phyloP scores from a whole-genome alignment of 352 stramenopile species.

The Globisporangium polare region DNA sequence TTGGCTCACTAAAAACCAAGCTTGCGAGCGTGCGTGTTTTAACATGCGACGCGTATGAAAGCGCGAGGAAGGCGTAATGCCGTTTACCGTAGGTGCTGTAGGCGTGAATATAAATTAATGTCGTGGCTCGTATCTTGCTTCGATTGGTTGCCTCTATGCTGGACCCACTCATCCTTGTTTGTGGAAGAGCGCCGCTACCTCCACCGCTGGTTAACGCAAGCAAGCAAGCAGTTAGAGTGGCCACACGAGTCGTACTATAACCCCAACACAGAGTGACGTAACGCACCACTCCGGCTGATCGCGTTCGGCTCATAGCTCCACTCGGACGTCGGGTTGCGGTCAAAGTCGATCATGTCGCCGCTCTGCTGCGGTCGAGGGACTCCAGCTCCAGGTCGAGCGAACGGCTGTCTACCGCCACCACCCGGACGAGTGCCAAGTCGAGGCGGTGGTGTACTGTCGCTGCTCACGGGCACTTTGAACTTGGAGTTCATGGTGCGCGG shows the following conservation, averaged over 20 bases:
- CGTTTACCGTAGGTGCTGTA: not conserved
- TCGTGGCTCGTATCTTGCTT: not conserved
- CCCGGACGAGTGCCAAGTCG: conserved; percentile 9
- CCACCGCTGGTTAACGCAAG: conserved; percentile 30
- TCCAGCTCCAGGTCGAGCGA: not conserved
- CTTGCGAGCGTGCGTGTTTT: too few species aligned
- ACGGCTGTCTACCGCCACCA: conserved; percentile 15
- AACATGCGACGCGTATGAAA: too few species aligned
- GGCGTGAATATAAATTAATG: not conserved
- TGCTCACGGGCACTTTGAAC: conserved; percentile 26
- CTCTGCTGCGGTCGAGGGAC: conserved; percentile 1
- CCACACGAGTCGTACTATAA: not conserved
- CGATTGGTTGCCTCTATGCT: too few species aligned
- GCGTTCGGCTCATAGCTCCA: conserved; percentile 52
- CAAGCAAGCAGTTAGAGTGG: not conserved
- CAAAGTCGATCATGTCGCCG: conserved; percentile 44
- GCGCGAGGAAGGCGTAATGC: too few species aligned
- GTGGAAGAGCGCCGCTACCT: conserved; percentile 52
- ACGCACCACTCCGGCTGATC: conserved; percentile 46
- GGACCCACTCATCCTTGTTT: too few species aligned
- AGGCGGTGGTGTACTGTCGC: conserved; percentile 8
- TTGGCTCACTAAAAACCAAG: too few species aligned
- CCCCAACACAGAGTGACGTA: not conserved
- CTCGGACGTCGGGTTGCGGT: conserved; percentile 49
- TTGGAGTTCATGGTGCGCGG: conserved; percentile 20